Evolutionary conservation across 2,329 filamentous ascomycete species (phyloP), one percentile per base, ranked within the genome.

Genomic region (Orbilia quercus): DNA sequence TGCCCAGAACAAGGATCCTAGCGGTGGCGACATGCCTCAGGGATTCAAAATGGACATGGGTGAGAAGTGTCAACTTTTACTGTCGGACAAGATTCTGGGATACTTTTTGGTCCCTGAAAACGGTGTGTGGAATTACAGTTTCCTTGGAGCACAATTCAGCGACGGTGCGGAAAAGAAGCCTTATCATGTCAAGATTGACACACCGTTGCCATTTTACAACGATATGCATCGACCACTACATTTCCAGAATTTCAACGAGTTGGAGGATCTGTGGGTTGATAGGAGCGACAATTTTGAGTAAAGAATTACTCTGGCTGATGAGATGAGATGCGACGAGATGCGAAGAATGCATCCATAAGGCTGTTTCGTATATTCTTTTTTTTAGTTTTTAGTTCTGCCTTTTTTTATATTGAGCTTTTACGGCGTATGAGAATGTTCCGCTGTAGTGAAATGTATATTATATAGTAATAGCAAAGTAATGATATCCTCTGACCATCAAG

Each of bases 241-340:
- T 83, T 99, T 99, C 86, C 90, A 94, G 80, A 96, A 92, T 81
- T 99, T 99, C 82, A 92, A 93, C 0, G 94, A 99, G 84, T 82
- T 99, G 80, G 95, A 99, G 83, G 94, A 99, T 81, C 91, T 96
- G 44, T 96, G 93, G 88, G 93, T 97, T 50, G 95, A 99, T 81
- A 86, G 92, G 78, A 88, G 88, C 75, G 94, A 99, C 83, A 94
- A 93, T 80, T 96, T 99, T 83, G 94, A 92, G 78, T 98, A 86
- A 38, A n/a, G n/a, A n/a, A n/a, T n/a, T n/a, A n/a, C n/a, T n/a
- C n/a, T n/a, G n/a, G n/a, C n/a, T n/a, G n/a, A n/a, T n/a, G n/a
- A n/a, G 31, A 55, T 22, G 11, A 44, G 47, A 18, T 9, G 31
- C 7, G 28, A 20, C 9, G 6, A 22, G 31, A 7, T 12, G 28